Evolutionary conservation across 2,329 filamentous ascomycete species (phyloP).

Genomic region (Sporothrix variecibatus): DNA sequence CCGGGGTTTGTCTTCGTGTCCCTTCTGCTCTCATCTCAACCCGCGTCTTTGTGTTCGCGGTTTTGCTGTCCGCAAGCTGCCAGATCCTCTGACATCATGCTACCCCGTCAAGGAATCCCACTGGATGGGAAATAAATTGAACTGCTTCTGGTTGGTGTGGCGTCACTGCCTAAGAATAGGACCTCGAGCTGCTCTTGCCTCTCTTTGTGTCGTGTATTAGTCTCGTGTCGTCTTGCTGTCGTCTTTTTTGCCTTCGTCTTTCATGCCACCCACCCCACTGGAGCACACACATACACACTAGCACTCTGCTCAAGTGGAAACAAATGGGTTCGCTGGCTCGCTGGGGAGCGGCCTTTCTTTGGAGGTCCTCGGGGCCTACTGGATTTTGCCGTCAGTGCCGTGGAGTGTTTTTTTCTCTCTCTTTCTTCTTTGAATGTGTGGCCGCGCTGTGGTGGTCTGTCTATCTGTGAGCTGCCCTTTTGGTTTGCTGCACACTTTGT

Average conservation of each 20-base stretch:
- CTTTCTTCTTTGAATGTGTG: neutral
- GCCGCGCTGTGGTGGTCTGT: neutral
- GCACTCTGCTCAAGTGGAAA: neutral
- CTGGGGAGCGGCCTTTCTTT: neutral
- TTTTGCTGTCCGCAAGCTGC: neutral
- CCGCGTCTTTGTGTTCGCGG: neutral
- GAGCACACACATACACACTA: neutral
- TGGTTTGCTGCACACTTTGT: neutral
- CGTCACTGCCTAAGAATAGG: constrained; percentile 13
- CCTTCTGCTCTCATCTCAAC: neutral
- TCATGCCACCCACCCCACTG: neutral
- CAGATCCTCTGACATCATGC: constrained; percentile 22
- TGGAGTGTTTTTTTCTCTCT: neutral
- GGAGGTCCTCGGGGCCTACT: neutral
- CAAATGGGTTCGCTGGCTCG: neutral
- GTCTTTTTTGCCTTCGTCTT: neutral
- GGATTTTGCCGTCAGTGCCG: neutral
- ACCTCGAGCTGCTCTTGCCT: neutral
- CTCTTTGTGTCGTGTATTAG: neutral
- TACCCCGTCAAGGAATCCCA: constrained; percentile 11
- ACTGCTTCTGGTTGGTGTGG: constrained; percentile 1
- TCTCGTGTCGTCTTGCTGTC: neutral
- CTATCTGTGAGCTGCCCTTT: neutral
- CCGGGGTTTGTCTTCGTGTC: neutral
- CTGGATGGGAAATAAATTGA: constrained; percentile 20